These are phyloP conservation scores for Entomortierella lignicola DNA, from an alignment of 192 early-diverging fungal species.

Conservation along the genomic window DNA sequence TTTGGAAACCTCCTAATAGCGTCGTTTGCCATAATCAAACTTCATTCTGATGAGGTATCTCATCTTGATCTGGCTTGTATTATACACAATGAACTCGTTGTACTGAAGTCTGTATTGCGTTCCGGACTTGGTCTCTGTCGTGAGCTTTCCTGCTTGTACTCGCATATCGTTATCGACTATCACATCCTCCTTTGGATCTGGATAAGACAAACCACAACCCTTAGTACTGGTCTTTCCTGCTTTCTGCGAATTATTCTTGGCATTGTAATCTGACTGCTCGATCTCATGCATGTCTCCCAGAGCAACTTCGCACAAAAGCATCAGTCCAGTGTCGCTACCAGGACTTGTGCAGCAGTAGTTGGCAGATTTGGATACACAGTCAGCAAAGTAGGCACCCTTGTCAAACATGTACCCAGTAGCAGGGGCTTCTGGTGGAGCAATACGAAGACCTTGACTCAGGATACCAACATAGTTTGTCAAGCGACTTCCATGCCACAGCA, in stretches of 20 bases:
- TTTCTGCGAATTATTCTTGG: slow-evolving; percentile 49
- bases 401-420: slow-evolving; percentile 82
- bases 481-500: slow-evolving; percentile 86
- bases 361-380: slow-evolving; percentile 80
- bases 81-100: slow-evolving; percentile 87
- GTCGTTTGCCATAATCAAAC: slow-evolving; percentile 31
- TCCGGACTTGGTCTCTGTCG: background rate
- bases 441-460: slow-evolving; percentile 70
- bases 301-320: slow-evolving; percentile 85
- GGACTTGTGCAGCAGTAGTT: slow-evolving; percentile 70
- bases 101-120: slow-evolving; percentile 59
- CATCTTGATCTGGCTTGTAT: slow-evolving; percentile 76
- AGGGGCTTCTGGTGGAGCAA: slow-evolving; percentile 78
- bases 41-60: slow-evolving; percentile 67
- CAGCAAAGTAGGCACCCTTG: slow-evolving; percentile 88
- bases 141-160: slow-evolving; percentile 62
- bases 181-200: slow-evolving; percentile 60
- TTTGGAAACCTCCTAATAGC: slow-evolving; percentile 2
- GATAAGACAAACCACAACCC: slow-evolving; percentile 68
- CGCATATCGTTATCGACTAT: slow-evolving; percentile 59
- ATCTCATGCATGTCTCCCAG: slow-evolving; percentile 69
- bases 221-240: slow-evolving; percentile 69
- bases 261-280: slow-evolving; percentile 64
- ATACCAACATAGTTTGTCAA: slow-evolving; percentile 84
- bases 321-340: slow-evolving; percentile 59